Evolutionary conservation across 495 filamentous ascomycete species (phyloP).

Genomic region (Pyrenula aspistea): DNA sequence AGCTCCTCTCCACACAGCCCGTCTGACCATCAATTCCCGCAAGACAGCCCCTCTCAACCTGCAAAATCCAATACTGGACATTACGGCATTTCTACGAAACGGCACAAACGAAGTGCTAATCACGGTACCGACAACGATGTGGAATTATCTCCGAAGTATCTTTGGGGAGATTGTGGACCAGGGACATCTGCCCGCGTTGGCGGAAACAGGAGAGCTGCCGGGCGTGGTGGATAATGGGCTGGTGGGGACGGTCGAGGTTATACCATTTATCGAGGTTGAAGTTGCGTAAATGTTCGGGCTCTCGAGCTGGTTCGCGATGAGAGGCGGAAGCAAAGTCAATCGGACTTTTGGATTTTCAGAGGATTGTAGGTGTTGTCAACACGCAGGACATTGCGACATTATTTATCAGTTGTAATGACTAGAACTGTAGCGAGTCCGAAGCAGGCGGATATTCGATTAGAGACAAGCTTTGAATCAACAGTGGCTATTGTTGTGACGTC

Average conservation of each 20-base stretch:
- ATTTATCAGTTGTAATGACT: no score
- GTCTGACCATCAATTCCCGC: not conserved
- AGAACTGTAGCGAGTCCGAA: no score
- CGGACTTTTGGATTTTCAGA: no score
- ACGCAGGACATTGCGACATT: no score
- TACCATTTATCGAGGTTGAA: no score
- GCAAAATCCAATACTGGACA: not conserved
- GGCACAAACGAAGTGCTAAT: not conserved
- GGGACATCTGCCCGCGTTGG: not conserved
- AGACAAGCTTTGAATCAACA: no score
- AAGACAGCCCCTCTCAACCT: not conserved
- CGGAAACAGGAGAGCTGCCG: not conserved
- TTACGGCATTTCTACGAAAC: not conserved
- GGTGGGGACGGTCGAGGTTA: not conserved
- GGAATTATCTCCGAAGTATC: not conserved
- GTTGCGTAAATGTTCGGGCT: no score
- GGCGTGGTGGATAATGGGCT: not conserved
- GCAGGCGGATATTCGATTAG: no score
- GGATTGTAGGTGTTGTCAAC: no score
- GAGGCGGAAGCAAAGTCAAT: no score
- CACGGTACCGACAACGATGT: not conserved
- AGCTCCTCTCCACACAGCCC: not conserved
- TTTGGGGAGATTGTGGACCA: not conserved
- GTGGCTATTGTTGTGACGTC: no score
- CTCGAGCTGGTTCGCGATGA: no score